phyloP scores from a whole-genome alignment of 495 filamentous ascomycete species.

The Tetracladium marchalianum region DNA sequence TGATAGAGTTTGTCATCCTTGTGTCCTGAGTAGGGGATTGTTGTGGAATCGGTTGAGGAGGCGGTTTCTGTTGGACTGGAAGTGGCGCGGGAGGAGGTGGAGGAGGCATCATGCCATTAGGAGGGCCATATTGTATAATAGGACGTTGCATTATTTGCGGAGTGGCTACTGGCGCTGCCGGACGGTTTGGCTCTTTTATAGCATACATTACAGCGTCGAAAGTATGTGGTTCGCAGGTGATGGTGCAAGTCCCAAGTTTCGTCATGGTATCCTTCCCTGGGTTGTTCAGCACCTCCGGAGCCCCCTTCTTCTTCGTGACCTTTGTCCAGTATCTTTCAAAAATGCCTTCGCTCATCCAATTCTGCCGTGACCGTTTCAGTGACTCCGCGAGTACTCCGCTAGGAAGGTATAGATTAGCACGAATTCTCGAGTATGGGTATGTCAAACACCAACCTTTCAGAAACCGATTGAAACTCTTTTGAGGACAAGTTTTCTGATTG shows the following conservation, averaged over 20 bases:
- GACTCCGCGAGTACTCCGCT: constrained; percentile 82
- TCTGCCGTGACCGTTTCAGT: constrained; percentile 70
- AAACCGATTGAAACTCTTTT: constrained; percentile 70
- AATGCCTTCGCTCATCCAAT: constrained; percentile 72
- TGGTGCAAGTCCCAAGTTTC: constrained; percentile 67
- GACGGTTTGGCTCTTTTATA: constrained; percentile 61
- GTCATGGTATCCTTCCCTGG: constrained; percentile 81
- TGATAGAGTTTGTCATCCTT: constrained; percentile 5
- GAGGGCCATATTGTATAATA: constrained; percentile 62
- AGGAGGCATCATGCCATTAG: constrained; percentile 46
- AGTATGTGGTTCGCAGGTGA: constrained; percentile 83
- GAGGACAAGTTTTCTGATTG: constrained; percentile 54
- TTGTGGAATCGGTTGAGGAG: constrained; percentile 13
- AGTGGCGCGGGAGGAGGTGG: constrained; percentile 32
- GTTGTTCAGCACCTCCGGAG: constrained; percentile 58
- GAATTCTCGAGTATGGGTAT: background rate
- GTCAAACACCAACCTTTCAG: constrained; percentile 55
- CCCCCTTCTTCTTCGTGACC: constrained; percentile 70
- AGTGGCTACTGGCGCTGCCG: constrained; percentile 20
- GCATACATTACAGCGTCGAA: constrained; percentile 82
- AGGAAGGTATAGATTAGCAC: constrained; percentile 1
- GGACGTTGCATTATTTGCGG: constrained; percentile 38
- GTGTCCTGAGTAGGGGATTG: constrained; percentile 12
- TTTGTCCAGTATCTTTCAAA: constrained; percentile 94
- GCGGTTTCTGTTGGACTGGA: constrained; percentile 18